Base-by-base conservation (phyloP, 306 rosid genomes). In the Senna siamea region DNA sequence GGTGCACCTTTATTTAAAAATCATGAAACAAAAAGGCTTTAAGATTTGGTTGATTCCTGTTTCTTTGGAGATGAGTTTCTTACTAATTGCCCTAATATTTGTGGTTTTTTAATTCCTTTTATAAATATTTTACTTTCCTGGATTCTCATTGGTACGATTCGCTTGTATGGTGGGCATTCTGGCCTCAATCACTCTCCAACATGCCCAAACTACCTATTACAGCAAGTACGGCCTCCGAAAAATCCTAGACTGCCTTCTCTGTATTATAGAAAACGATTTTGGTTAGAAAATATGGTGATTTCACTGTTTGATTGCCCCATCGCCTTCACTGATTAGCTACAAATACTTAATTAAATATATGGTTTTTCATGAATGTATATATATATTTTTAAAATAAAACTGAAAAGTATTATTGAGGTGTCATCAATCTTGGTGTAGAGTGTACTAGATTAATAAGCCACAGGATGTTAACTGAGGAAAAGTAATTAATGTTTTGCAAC, bases 401-500 rank as follows among this genome's bases (percentile, higher is more conserved):
- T 74, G 60, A 19, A 2, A 69, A 47, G 60, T 40, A 10, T 56
- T 57, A 22, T 17, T 14, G 44, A 59, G 30, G 34, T 77, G 37
- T 56, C 46, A 73, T 62, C n/a, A 62, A 69, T 26, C 30, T 79
- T 73, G 46, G 37, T 40, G 48, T 70, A 51, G 58, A 70, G 68
- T 74, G 43, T 51, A 82, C 76, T 77, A 71, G 81, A 86, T 78
- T 77, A 87, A 89, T 75, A 87, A 86, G 71, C 76, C 48, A 80
- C 81, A 56, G 53, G 76, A 77, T 65, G 78, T 69, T 70, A 89
- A 90, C 98, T 83, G 88, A 93, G 85, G 82, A 81, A 70, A 75
- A 73, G 86, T 82, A 91, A 88, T 87, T 81, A 93, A 93, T 91
- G 89, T 85, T 85, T 86, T 93, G 91, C 65, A 88, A 93, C 98